Evolutionary conservation across 108 stramenopile species (phyloP).

Genomic region (Skeletonema potamos): DNA sequence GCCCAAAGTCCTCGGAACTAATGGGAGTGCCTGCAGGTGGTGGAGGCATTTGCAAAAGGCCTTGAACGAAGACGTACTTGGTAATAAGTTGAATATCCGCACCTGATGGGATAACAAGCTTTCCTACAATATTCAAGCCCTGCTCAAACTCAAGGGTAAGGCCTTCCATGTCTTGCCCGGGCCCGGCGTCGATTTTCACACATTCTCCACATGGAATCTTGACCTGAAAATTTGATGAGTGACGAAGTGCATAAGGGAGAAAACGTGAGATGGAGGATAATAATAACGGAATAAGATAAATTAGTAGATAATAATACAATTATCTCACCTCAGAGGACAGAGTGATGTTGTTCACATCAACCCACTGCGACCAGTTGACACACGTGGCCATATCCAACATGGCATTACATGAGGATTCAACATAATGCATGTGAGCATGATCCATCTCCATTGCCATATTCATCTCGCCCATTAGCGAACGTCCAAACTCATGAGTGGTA

Average conservation of each 20-base stretch:
- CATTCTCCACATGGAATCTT: constrained; percentile 14
- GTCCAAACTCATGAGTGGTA: neutral
- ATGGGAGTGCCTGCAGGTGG: neutral
- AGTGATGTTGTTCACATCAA: constrained; percentile 1
- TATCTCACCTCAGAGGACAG: neutral
- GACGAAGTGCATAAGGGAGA: neutral
- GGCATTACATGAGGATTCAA: neutral
- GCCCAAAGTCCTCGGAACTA: neutral
- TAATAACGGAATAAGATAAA: neutral
- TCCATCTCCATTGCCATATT: neutral
- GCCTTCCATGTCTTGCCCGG: constrained; percentile 2
- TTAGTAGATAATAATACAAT: neutral
- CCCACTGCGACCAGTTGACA: neutral
- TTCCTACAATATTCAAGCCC: constrained; percentile 13
- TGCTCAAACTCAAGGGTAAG: neutral
- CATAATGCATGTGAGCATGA: constrained; percentile 10
- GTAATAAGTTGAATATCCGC: constrained; percentile 8
- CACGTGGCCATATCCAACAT: constrained; percentile 1
- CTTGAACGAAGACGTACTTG: constrained; percentile 19
- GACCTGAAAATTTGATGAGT: neutral
- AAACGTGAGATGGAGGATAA: neutral
- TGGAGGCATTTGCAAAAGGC: constrained; percentile 1
- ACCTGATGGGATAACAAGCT: constrained; percentile 1
- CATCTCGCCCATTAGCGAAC: constrained; percentile 5
- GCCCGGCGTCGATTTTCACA: neutral